Base-by-base conservation (phyloP, 768 basidiomycete genomes). In the Rossbeevera mucosa region DNA sequence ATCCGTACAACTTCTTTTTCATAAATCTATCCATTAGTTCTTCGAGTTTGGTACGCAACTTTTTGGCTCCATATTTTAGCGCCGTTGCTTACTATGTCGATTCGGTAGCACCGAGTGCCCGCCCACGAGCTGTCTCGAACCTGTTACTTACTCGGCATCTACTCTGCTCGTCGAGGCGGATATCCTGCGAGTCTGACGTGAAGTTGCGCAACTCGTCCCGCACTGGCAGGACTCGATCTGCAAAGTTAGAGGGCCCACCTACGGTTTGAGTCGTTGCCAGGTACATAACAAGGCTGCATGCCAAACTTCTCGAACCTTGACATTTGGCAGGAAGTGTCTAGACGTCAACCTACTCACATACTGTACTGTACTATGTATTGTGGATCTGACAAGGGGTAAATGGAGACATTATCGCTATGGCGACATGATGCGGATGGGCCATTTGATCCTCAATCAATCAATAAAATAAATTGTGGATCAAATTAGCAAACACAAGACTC, bases 261-360 rank as follows among this genome's bases (percentile, higher is more conserved):
- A n/a, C n/a, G 33, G n/a, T n/a, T 36, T 18, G 5, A 9, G 36
- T 38, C 18, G 16, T 12, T 12, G 36, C 16, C 36, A 5, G 36
- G 36, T 38, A n/a, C n/a, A n/a, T n/a, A 38, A 11, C 9, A 11
- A 2, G 36, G 11, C 11, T 38, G 18, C 18, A 18, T 11, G 36
- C 18, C 36, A 38, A 38, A 28, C 13, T 29, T 16, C 16, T 36
- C 8, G 33, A 36, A n/a, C 33, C 22, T 11, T 41, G 21, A 41
- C 43, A n/a, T 29, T 28, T 50, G 50, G 48, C 50, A 51, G 49
- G 26, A 52, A 36, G 40, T 30, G 50, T 48, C 49, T 8, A 47
- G 16, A 25, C 33, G 16, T 36, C 33, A 36, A n/a, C n/a, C n/a
- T n/a, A n/a, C n/a, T n/a, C n/a, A n/a, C n/a, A n/a, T n/a, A n/a